Evolutionary conservation across 805 yeast genomes (phyloP), one percentile per base, ranked within the genome.

Genomic region (Ogataea ganodermae): DNA sequence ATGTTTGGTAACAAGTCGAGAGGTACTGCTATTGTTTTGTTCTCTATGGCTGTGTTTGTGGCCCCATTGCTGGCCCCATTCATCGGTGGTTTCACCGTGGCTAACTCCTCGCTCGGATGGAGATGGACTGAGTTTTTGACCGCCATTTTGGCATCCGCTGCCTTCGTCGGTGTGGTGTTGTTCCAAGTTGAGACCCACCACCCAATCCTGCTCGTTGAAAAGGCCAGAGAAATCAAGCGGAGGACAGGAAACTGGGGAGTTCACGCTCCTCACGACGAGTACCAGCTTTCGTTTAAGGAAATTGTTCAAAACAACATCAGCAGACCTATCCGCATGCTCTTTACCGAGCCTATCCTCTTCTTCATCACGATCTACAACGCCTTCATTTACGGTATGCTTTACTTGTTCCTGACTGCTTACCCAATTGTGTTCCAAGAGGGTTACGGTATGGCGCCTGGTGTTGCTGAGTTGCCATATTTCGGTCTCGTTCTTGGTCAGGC

Each of bases 21-120:
- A 68, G 97, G 97, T 57, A 77, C 75, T 42, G 95, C 96, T 24
- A 73, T 89, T 57, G 72, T 84, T 8, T 53, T 84, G 14, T 90
- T 89, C 58, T 74, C 89, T 1, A 75, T 86, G 70, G 80, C 84
- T 38, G 88, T 89, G 28, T 86, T 87, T 55, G 72, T 76, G 30
- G 94, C 95, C 48, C 97, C 97, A 17, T 75, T 88, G 71, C 46
- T 85, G 30, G 92, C 92, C 0, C 97, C 97, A 14, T 81, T 90
- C 48, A 78, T 80, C 40, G 88, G 91, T 50, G 83, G 84, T 0
- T 87, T 83, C 64, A 80, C 84, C 36, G 76, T 73, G n/a, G 63
- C 68, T 40, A 76, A 80, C 46, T 6, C 30, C 6, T 71, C 75
- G 46, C 70, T 89, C 35, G 88, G 89, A 14, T 88, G 96, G 95